phyloP scores from a whole-genome alignment of 2,329 filamentous ascomycete genomes.

The Cordyceps tenuipes region DNA sequence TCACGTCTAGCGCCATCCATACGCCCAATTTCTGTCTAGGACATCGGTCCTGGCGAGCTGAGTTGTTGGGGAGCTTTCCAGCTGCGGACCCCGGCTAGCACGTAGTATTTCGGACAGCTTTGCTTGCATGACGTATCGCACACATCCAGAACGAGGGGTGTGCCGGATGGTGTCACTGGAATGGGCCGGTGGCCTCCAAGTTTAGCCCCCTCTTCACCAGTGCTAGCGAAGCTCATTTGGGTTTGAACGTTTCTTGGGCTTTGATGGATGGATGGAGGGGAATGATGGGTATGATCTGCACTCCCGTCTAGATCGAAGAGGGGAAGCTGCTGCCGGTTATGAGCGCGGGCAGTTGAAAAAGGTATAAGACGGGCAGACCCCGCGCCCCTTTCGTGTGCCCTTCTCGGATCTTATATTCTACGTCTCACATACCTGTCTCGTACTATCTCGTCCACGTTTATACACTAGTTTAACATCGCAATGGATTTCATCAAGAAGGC shows the following conservation, averaged over 20 bases:
- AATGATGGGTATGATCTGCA: slow-evolving; percentile 1
- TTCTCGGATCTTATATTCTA: not conserved
- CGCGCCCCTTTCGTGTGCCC: not conserved
- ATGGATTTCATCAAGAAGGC: slow-evolving; percentile 35
- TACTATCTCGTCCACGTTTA: not conserved
- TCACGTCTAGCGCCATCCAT: not conserved
- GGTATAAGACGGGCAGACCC: slow-evolving; percentile 16
- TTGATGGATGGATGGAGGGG: not conserved
- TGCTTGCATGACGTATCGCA: slow-evolving; percentile 8
- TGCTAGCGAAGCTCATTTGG: not conserved
- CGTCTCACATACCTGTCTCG: not conserved
- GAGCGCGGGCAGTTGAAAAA: not conserved
- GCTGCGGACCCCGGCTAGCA: not conserved
- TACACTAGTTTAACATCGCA: slow-evolving; percentile 11
- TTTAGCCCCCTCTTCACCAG: not conserved
- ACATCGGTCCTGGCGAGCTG: not conserved
- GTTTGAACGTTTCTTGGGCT: not conserved
- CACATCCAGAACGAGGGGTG: not conserved
- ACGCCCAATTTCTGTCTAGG: not conserved
- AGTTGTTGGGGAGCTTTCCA: not conserved
- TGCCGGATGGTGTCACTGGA: not conserved
- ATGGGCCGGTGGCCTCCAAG: not conserved
- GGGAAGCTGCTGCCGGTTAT: slow-evolving; percentile 3
- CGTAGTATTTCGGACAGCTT: not conserved
- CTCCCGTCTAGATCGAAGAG: slow-evolving; percentile 1